These are phyloP conservation scores for Candida namnaoensis DNA, from an alignment of 805 yeast species.

Conservation along the genomic window DNA sequence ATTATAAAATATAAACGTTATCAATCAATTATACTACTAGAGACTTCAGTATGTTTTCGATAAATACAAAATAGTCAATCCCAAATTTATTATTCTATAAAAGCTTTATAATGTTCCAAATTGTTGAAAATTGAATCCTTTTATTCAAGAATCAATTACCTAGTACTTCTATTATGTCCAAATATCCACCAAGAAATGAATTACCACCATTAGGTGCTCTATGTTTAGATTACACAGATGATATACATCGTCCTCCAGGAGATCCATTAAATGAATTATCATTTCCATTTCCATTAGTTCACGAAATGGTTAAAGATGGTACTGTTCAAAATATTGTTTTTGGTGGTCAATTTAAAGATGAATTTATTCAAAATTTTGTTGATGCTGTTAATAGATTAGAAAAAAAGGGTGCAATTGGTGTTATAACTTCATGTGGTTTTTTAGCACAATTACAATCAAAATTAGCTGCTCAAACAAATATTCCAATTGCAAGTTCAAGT, in stretches of 20 bases:
- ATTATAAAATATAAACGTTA: too few relatives aligned
- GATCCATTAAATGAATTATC: conserved; percentile 19
- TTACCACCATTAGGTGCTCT: conserved; percentile 20
- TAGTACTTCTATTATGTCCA: too few relatives aligned
- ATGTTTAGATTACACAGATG: conserved; percentile 21
- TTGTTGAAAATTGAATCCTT: too few relatives aligned
- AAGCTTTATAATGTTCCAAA: too few relatives aligned
- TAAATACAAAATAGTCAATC: too few relatives aligned
- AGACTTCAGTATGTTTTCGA: too few relatives aligned
- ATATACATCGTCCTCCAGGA: conserved; percentile 24
- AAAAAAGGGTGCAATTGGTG: conserved; percentile 23
- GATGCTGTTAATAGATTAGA: conserved; percentile 18
- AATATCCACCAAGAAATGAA: conserved; percentile 10
- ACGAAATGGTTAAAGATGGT: conserved; percentile 15
- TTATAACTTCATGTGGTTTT: conserved; percentile 27
- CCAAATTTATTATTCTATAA: too few relatives aligned
- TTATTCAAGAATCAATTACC: too few relatives aligned
- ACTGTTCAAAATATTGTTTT: conserved; percentile 19
- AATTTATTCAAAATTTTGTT: conserved; percentile 17
- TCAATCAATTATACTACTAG: too few relatives aligned
- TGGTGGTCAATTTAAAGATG: conserved; percentile 14
- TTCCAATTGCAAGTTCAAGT: conserved; percentile 25
- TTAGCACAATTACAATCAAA: conserved; percentile 21
- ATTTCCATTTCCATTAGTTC: conserved; percentile 18
- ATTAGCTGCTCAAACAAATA: conserved; percentile 12